Evolutionary conservation across 345 rosid species (phyloP), one percentile per base, ranked within the genome.

Genomic region (Lepidium sativum): DNA sequence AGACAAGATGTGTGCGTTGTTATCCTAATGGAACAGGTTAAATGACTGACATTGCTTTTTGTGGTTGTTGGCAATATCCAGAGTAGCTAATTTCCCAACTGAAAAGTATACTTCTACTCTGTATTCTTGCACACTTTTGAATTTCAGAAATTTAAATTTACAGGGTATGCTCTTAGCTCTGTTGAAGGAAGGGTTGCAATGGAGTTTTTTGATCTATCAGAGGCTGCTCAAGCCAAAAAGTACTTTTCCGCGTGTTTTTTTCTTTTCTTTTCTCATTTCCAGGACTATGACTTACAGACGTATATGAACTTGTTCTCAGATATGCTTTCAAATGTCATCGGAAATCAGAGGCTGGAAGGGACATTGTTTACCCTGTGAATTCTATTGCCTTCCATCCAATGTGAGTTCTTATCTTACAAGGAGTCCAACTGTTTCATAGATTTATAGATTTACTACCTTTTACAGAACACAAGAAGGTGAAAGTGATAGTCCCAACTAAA

Each of bases 151-250:
- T 52, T 20, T 29, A 52, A 20, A 3, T 78, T 41, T 81, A 77
- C 86, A 94, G 99, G 99, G 60, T 94, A 91, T 82, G 99, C 99
- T 63, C 92, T 95, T 59, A 95, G 97, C 78, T 95, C 97, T 58
- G 96, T 95, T 61, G 99, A 95, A 79, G 99, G 99, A 66, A 81
- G 99, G 62, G 96, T 95, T 53, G 89, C 99, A 13, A 95, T 95
- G 97, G 99, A 95, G 68, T 91, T 88, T 63, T 95, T 95, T 70
- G 99, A 91, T 80, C 88, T 81, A 20, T 86, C 99, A 39, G 99
- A 95, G 65, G 81, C 96, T 50, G 88, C 88, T 77, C 99, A 95
- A 74, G 86, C 96, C 60, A 95, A 95, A 86, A 95, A 91, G 99
- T 95, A 86, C 10, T 73, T 27, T 45, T 5, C 39, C 43, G 5